phyloP scores from a whole-genome alignment of 768 basidiomycete genomes.

The Suillus alpinus region DNA sequence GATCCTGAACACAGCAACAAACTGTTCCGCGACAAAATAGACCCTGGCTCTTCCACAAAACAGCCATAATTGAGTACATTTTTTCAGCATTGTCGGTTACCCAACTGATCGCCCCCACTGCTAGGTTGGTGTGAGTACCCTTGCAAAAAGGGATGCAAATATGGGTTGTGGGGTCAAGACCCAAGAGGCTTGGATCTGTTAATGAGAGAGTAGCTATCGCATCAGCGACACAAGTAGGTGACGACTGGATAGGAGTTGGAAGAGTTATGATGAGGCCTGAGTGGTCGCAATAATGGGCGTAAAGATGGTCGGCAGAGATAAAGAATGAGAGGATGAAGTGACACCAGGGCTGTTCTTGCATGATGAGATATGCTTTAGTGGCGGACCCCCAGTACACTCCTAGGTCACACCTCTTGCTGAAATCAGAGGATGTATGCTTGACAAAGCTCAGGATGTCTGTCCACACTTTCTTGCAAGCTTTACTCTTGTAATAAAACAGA shows the following conservation, averaged over 20 bases:
- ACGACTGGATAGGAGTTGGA: background rate
- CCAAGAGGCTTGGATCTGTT: background rate
- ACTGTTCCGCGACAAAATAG: background rate
- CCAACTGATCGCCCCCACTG: background rate
- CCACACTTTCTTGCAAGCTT: background rate
- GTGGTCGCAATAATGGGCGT: background rate
- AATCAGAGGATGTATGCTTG: background rate
- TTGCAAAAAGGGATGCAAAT: background rate
- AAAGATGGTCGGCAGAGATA: background rate
- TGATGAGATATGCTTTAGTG: background rate
- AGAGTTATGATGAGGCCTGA: background rate
- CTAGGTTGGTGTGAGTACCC: background rate
- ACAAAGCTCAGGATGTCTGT: background rate
- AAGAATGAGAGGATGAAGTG: background rate
- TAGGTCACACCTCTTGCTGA: background rate
- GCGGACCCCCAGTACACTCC: background rate
- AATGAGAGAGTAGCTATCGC: background rate
- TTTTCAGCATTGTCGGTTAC: background rate
- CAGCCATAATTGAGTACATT: background rate
- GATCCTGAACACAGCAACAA: background rate
- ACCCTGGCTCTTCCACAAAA: background rate
- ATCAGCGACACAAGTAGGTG: background rate
- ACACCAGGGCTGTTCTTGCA: background rate
- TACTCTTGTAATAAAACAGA: background rate
- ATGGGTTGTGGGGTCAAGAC: background rate